phyloP scores from a whole-genome alignment of 257 asterid species.

The Pogostemon cablin region DNA sequence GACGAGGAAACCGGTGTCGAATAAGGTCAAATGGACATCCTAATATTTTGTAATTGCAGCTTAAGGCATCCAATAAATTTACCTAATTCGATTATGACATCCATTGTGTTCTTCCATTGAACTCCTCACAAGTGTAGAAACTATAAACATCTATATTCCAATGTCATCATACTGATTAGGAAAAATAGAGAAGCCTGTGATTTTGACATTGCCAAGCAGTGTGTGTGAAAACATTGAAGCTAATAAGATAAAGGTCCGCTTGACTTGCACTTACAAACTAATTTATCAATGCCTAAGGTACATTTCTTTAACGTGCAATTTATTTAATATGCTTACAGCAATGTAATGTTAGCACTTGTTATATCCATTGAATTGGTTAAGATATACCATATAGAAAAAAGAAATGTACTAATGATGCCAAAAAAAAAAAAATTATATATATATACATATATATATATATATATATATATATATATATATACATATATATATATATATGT shows the following conservation, averaged over 20 bases:
- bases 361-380: constrained; percentile 1
- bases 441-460: no score
- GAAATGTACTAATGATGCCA: not conserved
- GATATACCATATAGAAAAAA: not conserved
- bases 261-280: not conserved
- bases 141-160: not conserved
- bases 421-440: not conserved
- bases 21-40: no score
- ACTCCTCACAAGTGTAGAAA: constrained; percentile 3
- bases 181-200: not conserved
- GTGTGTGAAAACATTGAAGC: not conserved
- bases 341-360: not conserved
- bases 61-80: no score
- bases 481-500: no score
- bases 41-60: no score
- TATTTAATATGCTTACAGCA: not conserved
- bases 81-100: no score
- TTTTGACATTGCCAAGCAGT: constrained; percentile 13
- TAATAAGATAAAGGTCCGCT: not conserved
- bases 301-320: not conserved
- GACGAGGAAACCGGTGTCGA: no score
- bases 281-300: constrained; percentile 5
- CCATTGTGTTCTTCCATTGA: not conserved
- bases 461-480: not conserved
- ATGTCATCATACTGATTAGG: not conserved